Conservation (phyloP, 1,139 yeast genomes). For the Suhomyces maxii region DNA sequence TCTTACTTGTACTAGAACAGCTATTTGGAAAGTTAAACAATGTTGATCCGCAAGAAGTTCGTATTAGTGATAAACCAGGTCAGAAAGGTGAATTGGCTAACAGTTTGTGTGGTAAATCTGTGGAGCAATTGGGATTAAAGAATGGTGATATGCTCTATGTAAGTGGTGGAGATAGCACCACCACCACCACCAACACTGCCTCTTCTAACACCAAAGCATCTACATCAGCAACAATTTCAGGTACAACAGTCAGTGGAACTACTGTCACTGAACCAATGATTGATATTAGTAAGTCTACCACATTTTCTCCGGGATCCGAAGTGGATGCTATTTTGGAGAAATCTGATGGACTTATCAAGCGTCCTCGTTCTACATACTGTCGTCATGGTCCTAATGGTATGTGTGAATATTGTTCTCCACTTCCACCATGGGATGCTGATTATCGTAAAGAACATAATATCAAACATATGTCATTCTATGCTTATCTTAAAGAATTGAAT, state of each 20-base stretch:
- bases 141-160: slow-evolving; percentile 87
- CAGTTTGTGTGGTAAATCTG: slow-evolving; percentile 44
- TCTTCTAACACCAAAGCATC: background rate
- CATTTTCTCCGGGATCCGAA: slow-evolving; percentile 1
- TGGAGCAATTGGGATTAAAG: slow-evolving; percentile 54
- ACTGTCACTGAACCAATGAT: slow-evolving; percentile 34
- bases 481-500: slow-evolving; percentile 73
- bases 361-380: slow-evolving; percentile 67
- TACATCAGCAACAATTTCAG: slow-evolving; percentile 6
- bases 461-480: slow-evolving; percentile 87
- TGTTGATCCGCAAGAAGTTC: slow-evolving; percentile 33
- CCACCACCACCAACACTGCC: background rate
- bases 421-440: slow-evolving; percentile 89
- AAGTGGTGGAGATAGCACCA: slow-evolving; percentile 18
- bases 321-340: slow-evolving; percentile 65
- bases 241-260: slow-evolving; percentile 4
- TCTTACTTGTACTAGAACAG: slow-evolving; percentile 50
- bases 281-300: background rate
- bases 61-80: slow-evolving; percentile 48
- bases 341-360: slow-evolving; percentile 68
- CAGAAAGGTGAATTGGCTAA: slow-evolving; percentile 48
- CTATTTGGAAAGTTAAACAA: slow-evolving; percentile 36
- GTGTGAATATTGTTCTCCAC: slow-evolving; percentile 96
- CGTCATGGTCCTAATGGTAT: slow-evolving; percentile 91
- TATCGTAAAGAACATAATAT: slow-evolving; percentile 75